These are phyloP conservation scores for Endocalyx cinctus DNA, from an alignment of 2,329 filamentous ascomycete species.

Conservation along the genomic window DNA sequence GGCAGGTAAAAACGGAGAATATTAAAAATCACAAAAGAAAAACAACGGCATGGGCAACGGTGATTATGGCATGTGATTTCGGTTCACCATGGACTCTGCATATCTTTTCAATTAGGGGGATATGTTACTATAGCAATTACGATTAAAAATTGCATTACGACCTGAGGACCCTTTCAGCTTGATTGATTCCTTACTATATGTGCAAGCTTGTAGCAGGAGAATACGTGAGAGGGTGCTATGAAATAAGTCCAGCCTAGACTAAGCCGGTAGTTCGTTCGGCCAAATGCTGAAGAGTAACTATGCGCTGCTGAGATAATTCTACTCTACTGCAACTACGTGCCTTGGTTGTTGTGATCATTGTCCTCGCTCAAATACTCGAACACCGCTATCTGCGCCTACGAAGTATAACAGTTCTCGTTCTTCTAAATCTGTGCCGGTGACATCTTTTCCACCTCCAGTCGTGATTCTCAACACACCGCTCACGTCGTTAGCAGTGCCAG, in stretches of 20 bases:
- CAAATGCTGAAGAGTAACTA: too few relatives aligned
- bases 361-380: constrained; percentile 81
- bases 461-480: constrained; percentile 82
- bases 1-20: constrained; percentile 1
- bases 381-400: constrained; percentile 71
- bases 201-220: too few relatives aligned
- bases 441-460: constrained; percentile 39
- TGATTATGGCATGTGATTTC: constrained; percentile 29
- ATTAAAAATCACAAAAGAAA: too few relatives aligned
- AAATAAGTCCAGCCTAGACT: too few relatives aligned
- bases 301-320: too few relatives aligned
- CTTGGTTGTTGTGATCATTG: constrained; percentile 40
- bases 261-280: too few relatives aligned
- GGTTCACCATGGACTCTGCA: constrained; percentile 26
- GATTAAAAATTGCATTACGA: constrained; percentile 18
- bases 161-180: constrained; percentile 10
- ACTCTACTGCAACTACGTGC: too few relatives aligned
- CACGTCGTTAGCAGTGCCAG: constrained; percentile 83
- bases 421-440: constrained; percentile 29
- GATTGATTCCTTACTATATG: too few relatives aligned
- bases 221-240: too few relatives aligned
- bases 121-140: constrained; percentile 26
- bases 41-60: constrained; percentile 14
- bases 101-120: constrained; percentile 22
- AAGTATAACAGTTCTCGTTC: constrained; percentile 77